phyloP scores from a whole-genome alignment of 331 rosid species.

The Rhamnella rubrinervis region DNA sequence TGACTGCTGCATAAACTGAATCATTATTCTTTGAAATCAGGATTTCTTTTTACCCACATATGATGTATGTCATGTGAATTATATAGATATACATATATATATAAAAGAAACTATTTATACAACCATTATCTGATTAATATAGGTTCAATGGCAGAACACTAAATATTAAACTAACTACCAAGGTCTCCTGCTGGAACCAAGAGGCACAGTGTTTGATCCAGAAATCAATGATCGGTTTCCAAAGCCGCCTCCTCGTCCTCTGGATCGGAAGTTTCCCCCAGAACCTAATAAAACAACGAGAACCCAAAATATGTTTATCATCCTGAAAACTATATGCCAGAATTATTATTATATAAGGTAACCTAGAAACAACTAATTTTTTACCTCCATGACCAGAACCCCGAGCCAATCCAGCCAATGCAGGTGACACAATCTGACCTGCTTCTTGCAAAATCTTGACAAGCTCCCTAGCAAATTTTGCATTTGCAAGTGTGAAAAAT shows the following conservation, averaged over 20 bases:
- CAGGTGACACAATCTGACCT: constrained; percentile 70
- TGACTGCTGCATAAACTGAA: too few relatives aligned
- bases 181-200: constrained; percentile 61
- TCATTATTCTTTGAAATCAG: too few relatives aligned
- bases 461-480: constrained; percentile 70
- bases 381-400: constrained; percentile 40
- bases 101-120: too few relatives aligned
- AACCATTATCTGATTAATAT: too few relatives aligned
- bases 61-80: too few relatives aligned
- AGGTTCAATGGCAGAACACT: too few relatives aligned
- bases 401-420: constrained; percentile 59
- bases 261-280: constrained; percentile 63
- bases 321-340: background rate
- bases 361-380: background rate
- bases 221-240: constrained; percentile 60
- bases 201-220: constrained; percentile 72
- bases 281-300: constrained; percentile 39
- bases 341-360: background rate
- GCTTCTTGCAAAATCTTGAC: constrained; percentile 84
- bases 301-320: constrained; percentile 7
- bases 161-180: constrained; percentile 38
- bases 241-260: constrained; percentile 67
- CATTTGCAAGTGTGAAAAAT: constrained; percentile 75
- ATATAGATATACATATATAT: too few relatives aligned
- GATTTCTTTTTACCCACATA: too few relatives aligned